These are phyloP conservation scores for Leccinellum albellum DNA, from an alignment of 768 basidiomycete species.

Conservation along the genomic window DNA sequence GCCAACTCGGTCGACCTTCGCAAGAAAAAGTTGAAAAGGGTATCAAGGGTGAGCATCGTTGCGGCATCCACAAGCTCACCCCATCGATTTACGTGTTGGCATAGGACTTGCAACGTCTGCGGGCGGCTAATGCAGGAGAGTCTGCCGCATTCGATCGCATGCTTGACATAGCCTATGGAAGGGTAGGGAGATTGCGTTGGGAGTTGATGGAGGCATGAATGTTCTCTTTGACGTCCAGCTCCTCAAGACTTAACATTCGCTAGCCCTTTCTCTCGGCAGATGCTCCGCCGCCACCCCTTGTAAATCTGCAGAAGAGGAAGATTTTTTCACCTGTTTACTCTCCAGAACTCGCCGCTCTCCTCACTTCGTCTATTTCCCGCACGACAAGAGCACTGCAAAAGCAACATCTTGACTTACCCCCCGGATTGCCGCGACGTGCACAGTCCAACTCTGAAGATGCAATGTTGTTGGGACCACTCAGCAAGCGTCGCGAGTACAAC, in stretches of 20 bases:
- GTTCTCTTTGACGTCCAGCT: not conserved
- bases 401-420: constrained; percentile 45
- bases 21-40: constrained; percentile 42
- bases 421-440: constrained; percentile 54
- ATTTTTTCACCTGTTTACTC: constrained; percentile 67
- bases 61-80: not conserved
- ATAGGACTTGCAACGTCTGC: constrained; percentile 53
- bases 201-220: constrained; percentile 59
- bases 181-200: constrained; percentile 65
- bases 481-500: constrained; percentile 73
- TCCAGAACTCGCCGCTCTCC: constrained; percentile 55
- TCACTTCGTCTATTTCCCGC: constrained; percentile 50
- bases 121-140: constrained; percentile 51
- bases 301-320: constrained; percentile 48
- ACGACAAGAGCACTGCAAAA: constrained; percentile 42
- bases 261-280: constrained; percentile 55
- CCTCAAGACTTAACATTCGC: constrained; percentile 3
- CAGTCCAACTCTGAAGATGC: constrained; percentile 58
- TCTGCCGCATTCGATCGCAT: constrained; percentile 51
- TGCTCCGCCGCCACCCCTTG: constrained; percentile 39
- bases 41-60: constrained; percentile 44
- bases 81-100: not conserved
- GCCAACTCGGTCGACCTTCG: constrained; percentile 33
- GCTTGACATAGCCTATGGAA: constrained; percentile 70
- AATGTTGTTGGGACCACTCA: constrained; percentile 56